Percentiles rank a stretch among this genome's conserved stretches.
Conservation (phyloP, 805 yeast species). For the Spathaspora boniae region DNA sequence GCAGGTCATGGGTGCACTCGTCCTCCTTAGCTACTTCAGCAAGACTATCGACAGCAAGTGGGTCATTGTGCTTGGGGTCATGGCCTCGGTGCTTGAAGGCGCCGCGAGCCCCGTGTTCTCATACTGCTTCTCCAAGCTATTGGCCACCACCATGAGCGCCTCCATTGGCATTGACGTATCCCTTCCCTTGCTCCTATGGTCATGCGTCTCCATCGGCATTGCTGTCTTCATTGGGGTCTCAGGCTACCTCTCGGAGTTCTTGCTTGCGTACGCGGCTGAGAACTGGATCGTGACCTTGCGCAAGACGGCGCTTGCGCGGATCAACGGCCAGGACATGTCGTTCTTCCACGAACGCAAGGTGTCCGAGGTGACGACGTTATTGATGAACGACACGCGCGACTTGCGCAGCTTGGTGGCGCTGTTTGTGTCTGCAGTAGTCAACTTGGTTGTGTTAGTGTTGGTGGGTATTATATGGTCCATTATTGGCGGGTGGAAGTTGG, state of each 20-base stretch:
- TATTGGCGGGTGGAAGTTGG: constrained; percentile 77
- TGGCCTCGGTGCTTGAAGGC: constrained; percentile 55
- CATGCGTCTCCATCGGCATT: constrained; percentile 59
- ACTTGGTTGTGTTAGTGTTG: constrained; percentile 50
- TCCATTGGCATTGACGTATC: constrained; percentile 26
- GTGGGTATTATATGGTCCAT: constrained; percentile 78
- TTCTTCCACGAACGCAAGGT: constrained; percentile 48
- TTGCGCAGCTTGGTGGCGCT: constrained; percentile 62
- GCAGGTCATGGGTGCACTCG: constrained; percentile 18
- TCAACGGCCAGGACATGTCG: constrained; percentile 47
- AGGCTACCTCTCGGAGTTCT: constrained; percentile 46
- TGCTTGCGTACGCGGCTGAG: constrained; percentile 62
- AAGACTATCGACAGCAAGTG: constrained; percentile 16
- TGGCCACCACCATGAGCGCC: constrained; percentile 58
- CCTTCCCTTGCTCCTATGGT: constrained; percentile 53
- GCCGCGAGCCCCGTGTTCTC: constrained; percentile 74
- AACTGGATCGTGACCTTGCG: constrained; percentile 60
- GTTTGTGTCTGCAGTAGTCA: constrained; percentile 52
- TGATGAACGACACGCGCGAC: constrained; percentile 82
- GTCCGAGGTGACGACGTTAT: constrained; percentile 57
- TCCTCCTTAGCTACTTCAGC: constrained; percentile 24
- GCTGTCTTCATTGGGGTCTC: constrained; percentile 60
- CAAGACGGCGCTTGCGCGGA: constrained; percentile 40
- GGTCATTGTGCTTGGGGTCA: constrained; percentile 47
- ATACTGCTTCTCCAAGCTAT: constrained; percentile 65